Base-by-base conservation (phyloP, 345 rosid genomes). In the Nephelium lappaceum region DNA sequence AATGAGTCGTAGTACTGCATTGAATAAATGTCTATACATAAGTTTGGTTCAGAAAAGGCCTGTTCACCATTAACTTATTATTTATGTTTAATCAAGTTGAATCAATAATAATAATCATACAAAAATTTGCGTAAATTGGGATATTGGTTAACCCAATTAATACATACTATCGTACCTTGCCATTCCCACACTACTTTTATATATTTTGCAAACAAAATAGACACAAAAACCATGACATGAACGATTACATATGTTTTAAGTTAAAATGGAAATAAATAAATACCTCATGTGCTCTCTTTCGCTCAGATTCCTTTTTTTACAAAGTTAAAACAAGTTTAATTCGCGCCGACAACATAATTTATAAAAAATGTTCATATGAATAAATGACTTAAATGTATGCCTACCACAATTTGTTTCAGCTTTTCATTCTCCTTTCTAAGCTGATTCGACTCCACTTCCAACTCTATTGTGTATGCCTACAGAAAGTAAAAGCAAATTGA, bases 111-210 rank as follows among this genome's bases (percentile, higher is more conserved):
- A 8, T 11, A 41, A 27, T 42, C n/a, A 39, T 45, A 14, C 4
- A 14, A n/a, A 9, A 53, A 19, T 41, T 47, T 7, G 64, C 9
- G 4, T 49, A 61, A 74, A 2, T 9, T 78, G 4, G 69, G 21
- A 66, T 21, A 43, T 39, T 41, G 51, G 64, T 60, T 43, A 75
- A 21, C 51, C 69, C 16, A 38, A 60, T 11, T n/a, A 18, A 38
- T 55, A 18, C 10, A 70, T 51, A 78, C 41, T 72, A 8, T 58
- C 16, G 57, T 85, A 93, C 98, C 98, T 90, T 95, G 98, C 98
- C 98, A 93, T 82, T 95, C 98, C 98, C 97, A 95, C 65, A 93
- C 98, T 66, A 91, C 98, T 81, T 87, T 95, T 57, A n/a, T n/a
- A n/a, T n/a, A n/a, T n/a, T n/a, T n/a, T n/a, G n/a, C n/a, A n/a